Evolutionary conservation across 2,329 filamentous ascomycete species (phyloP).

Genomic region (Pseudopyricularia cyperi): DNA sequence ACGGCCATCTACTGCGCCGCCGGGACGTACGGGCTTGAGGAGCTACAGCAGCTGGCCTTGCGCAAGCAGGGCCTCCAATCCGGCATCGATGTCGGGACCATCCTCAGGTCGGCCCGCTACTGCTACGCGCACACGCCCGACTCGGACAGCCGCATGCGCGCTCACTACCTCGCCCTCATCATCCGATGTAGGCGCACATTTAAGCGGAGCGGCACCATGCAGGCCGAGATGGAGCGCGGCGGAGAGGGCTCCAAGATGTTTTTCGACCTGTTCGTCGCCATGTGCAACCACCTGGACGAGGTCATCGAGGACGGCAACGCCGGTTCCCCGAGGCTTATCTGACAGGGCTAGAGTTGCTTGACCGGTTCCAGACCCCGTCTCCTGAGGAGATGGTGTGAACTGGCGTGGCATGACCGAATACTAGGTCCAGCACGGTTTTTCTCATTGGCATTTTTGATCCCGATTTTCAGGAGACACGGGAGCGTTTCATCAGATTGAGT

Average conservation of each 20-base stretch:
- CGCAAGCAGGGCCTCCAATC: conserved; percentile 90
- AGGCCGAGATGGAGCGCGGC: conserved; percentile 94
- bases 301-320: conserved; percentile 74
- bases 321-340: conserved; percentile 44
- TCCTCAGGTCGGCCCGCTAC: conserved; percentile 85
- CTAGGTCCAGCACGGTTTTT: neutral
- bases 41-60: conserved; percentile 81
- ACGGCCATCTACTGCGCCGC: conserved; percentile 91
- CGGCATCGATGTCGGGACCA: conserved; percentile 83
- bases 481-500: neutral
- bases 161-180: conserved; percentile 94
- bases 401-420: neutral
- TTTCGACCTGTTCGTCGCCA: conserved; percentile 95
- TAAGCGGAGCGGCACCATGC: conserved; percentile 97
- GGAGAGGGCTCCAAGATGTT: conserved; percentile 66
- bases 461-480: neutral
- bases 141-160: conserved; percentile 81
- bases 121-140: conserved; percentile 93
- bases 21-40: conserved; percentile 79
- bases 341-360: conserved; percentile 15
- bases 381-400: neutral
- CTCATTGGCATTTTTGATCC: neutral
- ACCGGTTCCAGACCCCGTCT: neutral
- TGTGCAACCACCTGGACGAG: conserved; percentile 98
- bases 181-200: conserved; percentile 96